These are phyloP conservation scores for Hymenoscyphus fraxineus DNA, from an alignment of 2,329 filamentous ascomycete genomes.

Conservation along the genomic window DNA sequence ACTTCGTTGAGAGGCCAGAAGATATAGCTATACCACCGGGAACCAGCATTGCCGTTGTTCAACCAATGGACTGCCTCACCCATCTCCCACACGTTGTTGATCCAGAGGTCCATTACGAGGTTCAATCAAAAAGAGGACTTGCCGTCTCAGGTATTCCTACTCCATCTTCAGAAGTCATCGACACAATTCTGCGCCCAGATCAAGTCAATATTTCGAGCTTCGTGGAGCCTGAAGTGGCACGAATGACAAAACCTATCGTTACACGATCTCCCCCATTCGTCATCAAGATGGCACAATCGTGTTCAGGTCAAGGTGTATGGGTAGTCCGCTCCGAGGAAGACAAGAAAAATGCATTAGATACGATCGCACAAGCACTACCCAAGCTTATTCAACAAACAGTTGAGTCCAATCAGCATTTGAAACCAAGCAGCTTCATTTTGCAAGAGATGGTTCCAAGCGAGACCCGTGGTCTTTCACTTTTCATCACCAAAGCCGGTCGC, in stretches of 20 bases:
- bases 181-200: not conserved
- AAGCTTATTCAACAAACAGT: not conserved
- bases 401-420: not conserved
- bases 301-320: not conserved
- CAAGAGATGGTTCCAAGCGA: not conserved
- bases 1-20: not conserved
- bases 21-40: not conserved
- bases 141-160: not conserved
- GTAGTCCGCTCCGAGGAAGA: not conserved
- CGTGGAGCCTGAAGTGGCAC: not conserved
- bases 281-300: not conserved
- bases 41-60: not conserved
- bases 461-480: not conserved
- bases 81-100: not conserved
- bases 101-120: not conserved
- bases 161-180: not conserved
- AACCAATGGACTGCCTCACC: not conserved
- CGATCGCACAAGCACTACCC: not conserved
- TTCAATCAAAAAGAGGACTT: not conserved
- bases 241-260: not conserved
- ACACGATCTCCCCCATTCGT: not conserved
- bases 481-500: not conserved
- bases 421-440: not conserved
- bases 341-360: not conserved
- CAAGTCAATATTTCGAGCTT: not conserved